phyloP scores from a whole-genome alignment of 78 protist species.

The Chrysochromulina tobinii region DNA sequence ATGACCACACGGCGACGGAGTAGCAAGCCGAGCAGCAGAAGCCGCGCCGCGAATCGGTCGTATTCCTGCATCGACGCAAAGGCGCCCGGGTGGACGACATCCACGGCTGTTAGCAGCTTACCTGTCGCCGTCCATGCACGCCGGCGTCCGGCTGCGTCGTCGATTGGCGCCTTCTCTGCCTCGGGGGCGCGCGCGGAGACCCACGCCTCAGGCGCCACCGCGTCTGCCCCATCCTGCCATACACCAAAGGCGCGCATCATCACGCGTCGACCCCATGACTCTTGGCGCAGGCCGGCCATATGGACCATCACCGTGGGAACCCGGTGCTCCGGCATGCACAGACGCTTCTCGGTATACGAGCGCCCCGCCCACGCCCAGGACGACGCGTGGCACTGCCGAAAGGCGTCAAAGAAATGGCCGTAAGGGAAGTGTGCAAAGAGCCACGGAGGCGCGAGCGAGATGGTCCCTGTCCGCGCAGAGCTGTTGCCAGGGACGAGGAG shows the following conservation, averaged over 20 bases:
- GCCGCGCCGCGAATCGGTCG: neutral
- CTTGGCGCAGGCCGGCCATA: neutral
- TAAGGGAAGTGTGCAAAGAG: too few relatives aligned
- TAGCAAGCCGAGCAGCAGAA: neutral
- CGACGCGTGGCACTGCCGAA: too few relatives aligned
- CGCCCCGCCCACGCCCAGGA: neutral
- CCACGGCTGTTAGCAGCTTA: neutral
- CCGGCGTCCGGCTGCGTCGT: neutral
- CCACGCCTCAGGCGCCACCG: neutral
- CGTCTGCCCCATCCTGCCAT: neutral
- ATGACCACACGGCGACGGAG: neutral
- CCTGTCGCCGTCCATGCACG: neutral
- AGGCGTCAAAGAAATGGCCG: too few relatives aligned
- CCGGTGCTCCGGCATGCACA: neutral
- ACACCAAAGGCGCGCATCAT: neutral
- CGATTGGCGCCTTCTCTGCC: neutral
- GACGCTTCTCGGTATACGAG: neutral
- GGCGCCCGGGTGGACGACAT: neutral
- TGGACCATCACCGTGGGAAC: neutral
- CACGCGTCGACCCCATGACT: neutral
- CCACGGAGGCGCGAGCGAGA: too few relatives aligned
- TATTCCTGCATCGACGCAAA: neutral
- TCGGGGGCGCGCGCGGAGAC: neutral
- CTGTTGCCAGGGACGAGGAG: too few relatives aligned
- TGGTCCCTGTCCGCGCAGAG: too few relatives aligned